Base-by-base conservation (phyloP, 148 eudicot genomes). In the Linanthus parryae region DNA sequence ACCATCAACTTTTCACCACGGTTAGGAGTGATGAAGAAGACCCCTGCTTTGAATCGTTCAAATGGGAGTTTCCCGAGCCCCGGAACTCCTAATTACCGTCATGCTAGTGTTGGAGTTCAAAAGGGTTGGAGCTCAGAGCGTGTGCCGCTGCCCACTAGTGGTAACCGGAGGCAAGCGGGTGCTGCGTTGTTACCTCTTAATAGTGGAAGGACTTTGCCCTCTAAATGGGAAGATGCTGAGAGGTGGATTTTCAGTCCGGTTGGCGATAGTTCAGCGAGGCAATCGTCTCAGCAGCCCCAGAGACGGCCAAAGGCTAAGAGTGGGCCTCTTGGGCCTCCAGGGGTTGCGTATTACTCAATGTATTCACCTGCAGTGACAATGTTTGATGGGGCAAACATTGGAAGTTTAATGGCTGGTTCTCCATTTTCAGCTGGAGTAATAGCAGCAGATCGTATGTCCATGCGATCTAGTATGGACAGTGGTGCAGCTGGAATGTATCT, bases 171-270 rank as follows among this genome's bases (percentile, higher is more conserved):
- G 67, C 81, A 75, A 33, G 67, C 72, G 27, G 76, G 76, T 58
- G 66, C 74, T 2, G 72, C 81, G 12, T 48, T 74, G 63, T 48
- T 87, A 44, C 88, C 91, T 28, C 68, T 68, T 54, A 77, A 60
- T 62, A 81, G 73, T 53, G 78, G 80, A 8, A 82, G 75, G 63
- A 73, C 76, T 27, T 66, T 92, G 80, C 99, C 97, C 52, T 90
- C 97, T 6, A 90, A 90, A 53, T 90, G 97, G 97, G 97, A 90
- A 23, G 97, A 90, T 70, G 99, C 99, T 4, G 96, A 92, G 79
- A 73, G 99, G 67, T 92, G 99, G 99, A 92, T 92, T 19, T 77
- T 73, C 47, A 92, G 99, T 63, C 96, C 99, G 0, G 71, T 68
- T 2, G 76, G 83, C 22, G 90, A 87, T 67, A 74, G 81, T 29